Evolutionary conservation across 768 basidiomycete species (phyloP).

Genomic region (Leccinum incarnatum): DNA sequence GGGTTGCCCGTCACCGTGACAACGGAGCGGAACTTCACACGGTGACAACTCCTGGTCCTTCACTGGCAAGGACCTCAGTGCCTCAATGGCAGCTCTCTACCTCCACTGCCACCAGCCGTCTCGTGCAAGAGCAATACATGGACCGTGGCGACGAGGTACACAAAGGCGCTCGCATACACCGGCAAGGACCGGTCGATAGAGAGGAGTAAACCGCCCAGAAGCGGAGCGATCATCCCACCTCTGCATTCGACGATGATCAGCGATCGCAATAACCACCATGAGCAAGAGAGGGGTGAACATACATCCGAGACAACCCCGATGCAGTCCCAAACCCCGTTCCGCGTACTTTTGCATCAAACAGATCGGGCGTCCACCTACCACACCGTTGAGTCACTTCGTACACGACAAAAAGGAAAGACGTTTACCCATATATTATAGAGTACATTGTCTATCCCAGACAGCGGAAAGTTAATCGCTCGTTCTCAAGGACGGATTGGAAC

Average conservation of each 20-base stretch:
- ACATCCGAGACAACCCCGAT: conserved; percentile 83
- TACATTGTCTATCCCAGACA: conserved; percentile 61
- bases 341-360: conserved; percentile 80
- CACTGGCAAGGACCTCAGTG: not conserved
- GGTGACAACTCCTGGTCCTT: not conserved
- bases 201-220: conserved; percentile 72
- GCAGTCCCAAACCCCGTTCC: conserved; percentile 89
- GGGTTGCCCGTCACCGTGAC: not conserved
- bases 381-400: not conserved
- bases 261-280: not conserved
- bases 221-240: conserved; percentile 86
- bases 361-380: conserved; percentile 75
- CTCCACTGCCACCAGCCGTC: conserved; percentile 28
- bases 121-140: conserved; percentile 65
- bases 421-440: conserved; percentile 73
- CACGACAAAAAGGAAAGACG: not conserved
- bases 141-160: conserved; percentile 60
- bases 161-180: conserved; percentile 68
- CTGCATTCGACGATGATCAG: conserved; percentile 35
- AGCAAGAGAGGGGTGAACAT: conserved; percentile 28
- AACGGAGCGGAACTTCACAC: not conserved
- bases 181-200: conserved; percentile 67
- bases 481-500: not conserved
- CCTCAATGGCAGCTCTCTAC: conserved; percentile 3
- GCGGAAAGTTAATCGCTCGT: not conserved